Base-by-base conservation (phyloP, 495 filamentous ascomycete genomes). In the Aspergillus affinis region DNA sequence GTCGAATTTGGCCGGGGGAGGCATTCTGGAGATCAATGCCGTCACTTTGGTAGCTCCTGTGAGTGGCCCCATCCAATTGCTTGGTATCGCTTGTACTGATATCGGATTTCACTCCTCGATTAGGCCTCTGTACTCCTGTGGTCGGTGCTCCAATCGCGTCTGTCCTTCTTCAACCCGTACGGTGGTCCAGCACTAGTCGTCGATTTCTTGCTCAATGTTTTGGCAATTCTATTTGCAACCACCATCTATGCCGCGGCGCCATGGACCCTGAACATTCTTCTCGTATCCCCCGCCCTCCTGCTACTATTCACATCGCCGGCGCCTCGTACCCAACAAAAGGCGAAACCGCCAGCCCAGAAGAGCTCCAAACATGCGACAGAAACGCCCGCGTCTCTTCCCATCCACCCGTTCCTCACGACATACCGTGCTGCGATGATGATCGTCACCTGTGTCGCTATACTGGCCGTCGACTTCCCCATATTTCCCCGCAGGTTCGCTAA, bases 401-500 rank as follows among this genome's bases (percentile, higher is more conserved):
- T 87, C 46, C 93, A 93, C 71, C 90, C 93, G 0, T 98, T 96
- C 74, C 73, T 99, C 59, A 97, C 94, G 0, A 89, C 84, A 20
- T 98, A 98, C 65, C 86, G 94, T 41, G 91, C 89, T 1, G 82
- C 83, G 29, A 96, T 99, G 92, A 84, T 99, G 80, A 81, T 96
- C n/a, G 79, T 91, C 32, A 99, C 95, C 20, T 96, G 92, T 66
- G 72, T 92, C 26, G 90, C 91, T 51, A 98, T 99, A 62, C 83
- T 99, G n/a, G 94, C 95, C 10, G 94, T 99, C 20, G 94, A 99
- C 74, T 99, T 99, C 68, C 84, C 79, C 19, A 76, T 95, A 53
- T 99, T 99, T 62, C 94, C 94, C 2, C 86, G 94, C 2, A 88
- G 94, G 6, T 97, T 97, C 68, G 94, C 92, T 19, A 99, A 99